Conservation (phyloP, 1,284 basidiomycete genomes). For the Meripilus lineatus region DNA sequence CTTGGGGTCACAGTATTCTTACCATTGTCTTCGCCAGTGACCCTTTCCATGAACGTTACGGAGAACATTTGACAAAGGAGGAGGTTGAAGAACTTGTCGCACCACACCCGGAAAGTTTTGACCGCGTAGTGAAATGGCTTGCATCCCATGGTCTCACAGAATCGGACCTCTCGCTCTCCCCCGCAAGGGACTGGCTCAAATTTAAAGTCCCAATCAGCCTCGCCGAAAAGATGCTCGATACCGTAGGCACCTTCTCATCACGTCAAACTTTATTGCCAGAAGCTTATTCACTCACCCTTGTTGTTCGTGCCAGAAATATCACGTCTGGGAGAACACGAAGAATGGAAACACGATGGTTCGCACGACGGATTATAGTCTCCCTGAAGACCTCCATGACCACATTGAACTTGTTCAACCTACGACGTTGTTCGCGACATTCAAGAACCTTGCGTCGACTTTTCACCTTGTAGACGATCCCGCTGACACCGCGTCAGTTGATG, state of each 20-base stretch:
- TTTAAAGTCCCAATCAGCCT: conserved; percentile 52
- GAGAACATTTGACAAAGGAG: conserved; percentile 59
- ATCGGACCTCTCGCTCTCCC: conserved; percentile 44
- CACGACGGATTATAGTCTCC: conserved; percentile 66
- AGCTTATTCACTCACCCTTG: background rate
- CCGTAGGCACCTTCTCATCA: conserved; percentile 36
- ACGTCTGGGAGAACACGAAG: conserved; percentile 50
- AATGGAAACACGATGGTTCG: conserved; percentile 51
- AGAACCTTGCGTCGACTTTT: conserved; percentile 41
- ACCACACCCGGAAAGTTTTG: conserved; percentile 50
- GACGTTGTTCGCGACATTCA: conserved; percentile 59
- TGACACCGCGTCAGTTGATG: conserved; percentile 16
- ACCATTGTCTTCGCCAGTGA: conserved; percentile 15
- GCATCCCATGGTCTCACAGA: conserved; percentile 47
- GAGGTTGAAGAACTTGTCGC: conserved; percentile 57
- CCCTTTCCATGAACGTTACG: conserved; percentile 59
- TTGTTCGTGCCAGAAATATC: conserved; percentile 43
- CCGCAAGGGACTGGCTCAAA: conserved; percentile 67
- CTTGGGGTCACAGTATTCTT: background rate
- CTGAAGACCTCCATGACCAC: conserved; percentile 53
- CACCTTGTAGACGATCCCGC: conserved; percentile 22
- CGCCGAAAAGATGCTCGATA: conserved; percentile 65
- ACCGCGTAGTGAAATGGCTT: conserved; percentile 59
- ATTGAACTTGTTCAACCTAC: conserved; percentile 73
- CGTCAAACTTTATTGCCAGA: background rate